These are phyloP conservation scores for Solanum corneliomulleri DNA, from an alignment of 257 asterid genomes.

Conservation along the genomic window DNA sequence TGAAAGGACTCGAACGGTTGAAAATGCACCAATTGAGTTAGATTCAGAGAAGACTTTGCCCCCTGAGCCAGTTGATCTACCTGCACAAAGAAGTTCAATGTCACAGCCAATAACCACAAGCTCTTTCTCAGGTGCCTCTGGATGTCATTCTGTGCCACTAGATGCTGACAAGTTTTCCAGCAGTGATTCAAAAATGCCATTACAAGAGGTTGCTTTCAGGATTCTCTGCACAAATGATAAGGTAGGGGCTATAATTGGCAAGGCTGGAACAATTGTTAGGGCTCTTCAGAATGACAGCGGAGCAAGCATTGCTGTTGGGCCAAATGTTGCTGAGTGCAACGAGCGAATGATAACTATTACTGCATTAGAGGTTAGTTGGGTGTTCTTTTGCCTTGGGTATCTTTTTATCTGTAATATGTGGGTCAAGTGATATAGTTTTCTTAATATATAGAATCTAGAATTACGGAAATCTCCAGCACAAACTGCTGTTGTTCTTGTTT, in stretches of 20 bases:
- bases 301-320: constrained; percentile 42
- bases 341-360: constrained; percentile 51
- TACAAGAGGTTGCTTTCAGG: constrained; percentile 43
- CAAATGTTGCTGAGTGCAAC: constrained; percentile 32
- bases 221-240: constrained; percentile 50
- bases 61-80: constrained; percentile 16
- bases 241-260: constrained; percentile 63
- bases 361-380: constrained; percentile 43
- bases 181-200: constrained; percentile 15
- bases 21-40: constrained; percentile 17
- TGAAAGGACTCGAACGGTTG: constrained; percentile 20
- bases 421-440: not conserved
- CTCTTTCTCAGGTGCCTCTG: constrained; percentile 12
- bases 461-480: constrained; percentile 51
- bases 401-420: not conserved
- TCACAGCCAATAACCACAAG: constrained; percentile 24
- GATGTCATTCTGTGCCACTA: constrained; percentile 4
- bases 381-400: not conserved
- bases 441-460: constrained; percentile 29
- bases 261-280: constrained; percentile 54
- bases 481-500: constrained; percentile 41
- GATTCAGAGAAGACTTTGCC: constrained; percentile 13
- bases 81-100: constrained; percentile 24
- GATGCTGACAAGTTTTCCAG: constrained; percentile 20
- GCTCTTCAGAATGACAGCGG: constrained; percentile 47